Evolutionary conservation across 2,329 filamentous ascomycete genomes (phyloP).

Genomic region (Orbilia blumenaviensis): DNA sequence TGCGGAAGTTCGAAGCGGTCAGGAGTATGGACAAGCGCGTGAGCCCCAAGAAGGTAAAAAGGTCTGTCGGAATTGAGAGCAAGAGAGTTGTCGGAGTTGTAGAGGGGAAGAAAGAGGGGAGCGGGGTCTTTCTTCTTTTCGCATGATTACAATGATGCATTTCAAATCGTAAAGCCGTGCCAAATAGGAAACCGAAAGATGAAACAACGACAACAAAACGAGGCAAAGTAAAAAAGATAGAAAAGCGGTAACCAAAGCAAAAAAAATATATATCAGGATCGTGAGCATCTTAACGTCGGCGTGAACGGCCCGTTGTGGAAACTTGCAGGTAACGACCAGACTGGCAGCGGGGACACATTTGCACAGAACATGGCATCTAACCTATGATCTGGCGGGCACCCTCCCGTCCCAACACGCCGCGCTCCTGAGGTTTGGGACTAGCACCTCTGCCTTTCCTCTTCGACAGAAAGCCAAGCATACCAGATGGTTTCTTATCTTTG

Average conservation of each 20-base stretch:
- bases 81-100: constrained; percentile 22
- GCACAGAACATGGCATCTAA: constrained; percentile 61
- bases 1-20: constrained; percentile 28
- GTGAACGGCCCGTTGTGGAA: not conserved
- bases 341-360: constrained; percentile 17
- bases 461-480: constrained; percentile 88
- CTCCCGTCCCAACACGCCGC: constrained; percentile 92
- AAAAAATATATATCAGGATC: constrained; percentile 42
- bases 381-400: constrained; percentile 84
- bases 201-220: constrained; percentile 24
- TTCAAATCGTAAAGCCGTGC: constrained; percentile 52
- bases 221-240: not conserved
- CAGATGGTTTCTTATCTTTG: constrained; percentile 71
- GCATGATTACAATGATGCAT: constrained; percentile 52
- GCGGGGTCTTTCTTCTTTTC: constrained; percentile 35
- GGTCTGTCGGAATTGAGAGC: not conserved
- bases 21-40: constrained; percentile 18
- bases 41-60: constrained; percentile 11
- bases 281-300: constrained; percentile 21
- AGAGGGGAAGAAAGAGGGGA: not conserved
- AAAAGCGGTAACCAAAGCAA: constrained; percentile 27
- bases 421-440: constrained; percentile 92
- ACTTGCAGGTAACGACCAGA: constrained; percentile 46
- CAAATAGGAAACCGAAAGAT: constrained; percentile 41
- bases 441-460: constrained; percentile 89